Conservation (phyloP, 164 flowering plant genomes). For the Tetrastigma voinierianum region DNA sequence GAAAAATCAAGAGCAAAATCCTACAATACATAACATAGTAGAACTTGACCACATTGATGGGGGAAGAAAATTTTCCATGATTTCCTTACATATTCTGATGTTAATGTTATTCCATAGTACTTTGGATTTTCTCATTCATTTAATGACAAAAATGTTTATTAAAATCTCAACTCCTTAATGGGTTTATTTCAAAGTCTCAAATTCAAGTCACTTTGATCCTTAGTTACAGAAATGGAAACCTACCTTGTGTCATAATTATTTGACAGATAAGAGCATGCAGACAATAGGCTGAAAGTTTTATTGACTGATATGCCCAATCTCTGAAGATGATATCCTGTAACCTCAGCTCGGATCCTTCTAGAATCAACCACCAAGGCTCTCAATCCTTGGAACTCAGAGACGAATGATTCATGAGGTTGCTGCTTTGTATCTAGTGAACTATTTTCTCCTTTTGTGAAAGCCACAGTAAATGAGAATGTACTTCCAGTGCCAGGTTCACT, state of each 20-base stretch:
- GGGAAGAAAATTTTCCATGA: neutral
- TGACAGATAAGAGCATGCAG: conserved; percentile 43
- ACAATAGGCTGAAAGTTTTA: conserved; percentile 27
- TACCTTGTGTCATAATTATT: conserved; percentile 36
- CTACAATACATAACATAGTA: too few species aligned
- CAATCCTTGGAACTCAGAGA: conserved; percentile 59
- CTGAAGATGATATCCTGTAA: conserved; percentile 78
- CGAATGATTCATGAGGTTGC: conserved; percentile 32
- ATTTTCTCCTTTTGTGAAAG: conserved; percentile 44
- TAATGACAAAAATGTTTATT: too few species aligned
- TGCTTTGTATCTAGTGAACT: conserved; percentile 37
- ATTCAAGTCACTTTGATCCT: neutral
- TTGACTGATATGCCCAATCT: conserved; percentile 73
- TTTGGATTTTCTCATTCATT: too few species aligned
- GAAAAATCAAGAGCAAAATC: neutral
- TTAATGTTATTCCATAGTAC: neutral
- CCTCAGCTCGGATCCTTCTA: conserved; percentile 73
- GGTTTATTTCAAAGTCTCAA: neutral
- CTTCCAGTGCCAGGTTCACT: conserved; percentile 78
- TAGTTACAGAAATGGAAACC: neutral
- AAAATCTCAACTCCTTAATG: neutral
- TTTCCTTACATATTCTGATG: neutral
- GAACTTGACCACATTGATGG: too few species aligned
- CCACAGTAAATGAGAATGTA: conserved; percentile 73
- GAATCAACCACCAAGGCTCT: conserved; percentile 73